Percentiles rank a stretch among this genome's conserved stretches.
Evolutionary conservation across 2,329 filamentous ascomycete species (phyloP).

Genomic region (Leptographium galeiforme): DNA sequence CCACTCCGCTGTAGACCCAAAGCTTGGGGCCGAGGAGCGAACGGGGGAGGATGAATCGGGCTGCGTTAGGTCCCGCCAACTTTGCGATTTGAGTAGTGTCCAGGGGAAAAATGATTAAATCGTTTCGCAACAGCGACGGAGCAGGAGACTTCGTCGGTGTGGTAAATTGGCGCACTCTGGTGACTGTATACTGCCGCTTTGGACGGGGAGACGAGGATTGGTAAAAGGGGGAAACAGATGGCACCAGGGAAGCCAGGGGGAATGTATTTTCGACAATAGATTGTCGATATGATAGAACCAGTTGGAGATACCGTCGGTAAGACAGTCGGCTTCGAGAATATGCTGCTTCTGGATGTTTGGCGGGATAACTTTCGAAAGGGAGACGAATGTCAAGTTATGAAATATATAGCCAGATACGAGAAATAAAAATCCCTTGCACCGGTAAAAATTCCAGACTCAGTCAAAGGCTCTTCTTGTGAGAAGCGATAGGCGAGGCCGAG

Average conservation of each 20-base stretch:
- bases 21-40: conserved; percentile 85
- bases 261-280: background rate
- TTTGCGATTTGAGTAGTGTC: conserved; percentile 15
- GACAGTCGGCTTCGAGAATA: background rate
- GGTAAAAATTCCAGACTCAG: background rate
- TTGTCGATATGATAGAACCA: background rate
- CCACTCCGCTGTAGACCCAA: conserved; percentile 93
- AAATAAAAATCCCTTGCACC: background rate
- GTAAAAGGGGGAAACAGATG: background rate
- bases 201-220: background rate
- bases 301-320: background rate
- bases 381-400: background rate
- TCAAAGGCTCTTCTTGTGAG: background rate
- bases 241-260: background rate
- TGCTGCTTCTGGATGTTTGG: background rate
- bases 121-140: conserved; percentile 5
- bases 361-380: too few species aligned
- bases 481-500: background rate
- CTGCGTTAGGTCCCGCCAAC: conserved; percentile 31
- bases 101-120: background rate
- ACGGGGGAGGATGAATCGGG: conserved; percentile 61
- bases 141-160: background rate
- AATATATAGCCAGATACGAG: background rate
- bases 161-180: background rate
- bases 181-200: background rate